A percentile compares a stretch with the other conserved stretches of the same genome.
phyloP scores from a whole-genome alignment of 331 rosid genomes.

The Acacia concinna region DNA sequence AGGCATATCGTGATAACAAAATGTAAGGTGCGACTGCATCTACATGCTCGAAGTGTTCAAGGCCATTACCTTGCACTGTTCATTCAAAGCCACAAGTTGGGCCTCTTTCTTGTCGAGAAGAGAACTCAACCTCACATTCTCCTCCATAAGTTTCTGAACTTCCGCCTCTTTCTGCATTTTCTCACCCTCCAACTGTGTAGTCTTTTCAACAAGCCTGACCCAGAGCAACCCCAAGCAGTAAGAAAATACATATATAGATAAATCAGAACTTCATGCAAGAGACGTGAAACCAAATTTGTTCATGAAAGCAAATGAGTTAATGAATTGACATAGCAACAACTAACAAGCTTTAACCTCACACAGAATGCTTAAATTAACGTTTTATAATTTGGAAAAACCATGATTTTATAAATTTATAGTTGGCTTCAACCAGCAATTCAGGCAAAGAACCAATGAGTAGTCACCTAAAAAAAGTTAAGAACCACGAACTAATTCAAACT shows the following conservation, averaged over 20 bases:
- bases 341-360: neutral
- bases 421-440: neutral
- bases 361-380: slow-evolving; percentile 20
- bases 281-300: neutral
- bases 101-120: slow-evolving; percentile 99
- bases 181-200: slow-evolving; percentile 93
- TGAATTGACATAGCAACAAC: neutral
- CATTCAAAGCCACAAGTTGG: slow-evolving; percentile 93
- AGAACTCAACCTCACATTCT: slow-evolving; percentile 85
- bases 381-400: neutral
- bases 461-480: neutral
- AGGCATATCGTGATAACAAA: neutral
- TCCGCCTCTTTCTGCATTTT: slow-evolving; percentile 94
- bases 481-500: neutral
- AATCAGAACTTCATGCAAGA: neutral
- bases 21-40: slow-evolving; percentile 19
- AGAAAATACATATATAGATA: slow-evolving; percentile 19
- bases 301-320: neutral
- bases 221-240: slow-evolving; percentile 27
- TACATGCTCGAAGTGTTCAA: slow-evolving; percentile 70
- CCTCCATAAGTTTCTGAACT: slow-evolving; percentile 97
- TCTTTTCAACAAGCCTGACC: slow-evolving; percentile 84
- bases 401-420: neutral
- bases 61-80: slow-evolving; percentile 99
- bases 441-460: neutral